Conservation (phyloP, 495 filamentous ascomycete species). For the Hypoxylon rickii region DNA sequence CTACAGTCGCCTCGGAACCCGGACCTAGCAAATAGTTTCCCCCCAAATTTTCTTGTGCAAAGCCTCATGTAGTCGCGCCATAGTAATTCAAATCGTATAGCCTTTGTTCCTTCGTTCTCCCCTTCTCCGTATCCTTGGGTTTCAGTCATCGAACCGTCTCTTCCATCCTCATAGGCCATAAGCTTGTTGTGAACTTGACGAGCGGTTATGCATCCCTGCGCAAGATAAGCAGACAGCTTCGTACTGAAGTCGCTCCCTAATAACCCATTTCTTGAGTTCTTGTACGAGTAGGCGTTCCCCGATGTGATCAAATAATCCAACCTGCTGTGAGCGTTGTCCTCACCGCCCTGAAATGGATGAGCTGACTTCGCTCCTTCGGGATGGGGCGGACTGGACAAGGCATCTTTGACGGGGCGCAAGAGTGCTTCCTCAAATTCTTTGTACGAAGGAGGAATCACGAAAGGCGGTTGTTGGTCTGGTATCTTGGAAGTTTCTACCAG, state of each 20-base stretch:
- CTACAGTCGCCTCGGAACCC: constrained; percentile 58
- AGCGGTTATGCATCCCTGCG: constrained; percentile 69
- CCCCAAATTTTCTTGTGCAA: constrained; percentile 65
- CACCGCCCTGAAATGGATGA: constrained; percentile 71
- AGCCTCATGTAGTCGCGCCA: constrained; percentile 81
- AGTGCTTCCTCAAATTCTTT: constrained; percentile 56
- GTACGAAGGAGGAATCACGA: constrained; percentile 59
- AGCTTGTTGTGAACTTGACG: constrained; percentile 67
- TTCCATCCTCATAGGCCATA: constrained; percentile 64
- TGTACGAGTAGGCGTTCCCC: constrained; percentile 62
- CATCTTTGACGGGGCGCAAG: constrained; percentile 52
- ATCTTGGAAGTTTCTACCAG: constrained; percentile 50
- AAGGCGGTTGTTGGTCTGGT: constrained; percentile 60
- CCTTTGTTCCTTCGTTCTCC: constrained; percentile 69
- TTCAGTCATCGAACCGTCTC: constrained; percentile 38
- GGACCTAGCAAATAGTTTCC: constrained; percentile 60
- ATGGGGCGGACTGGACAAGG: constrained; percentile 46
- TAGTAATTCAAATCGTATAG: constrained; percentile 69
- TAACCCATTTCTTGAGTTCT: constrained; percentile 69
- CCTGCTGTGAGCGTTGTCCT: constrained; percentile 57
- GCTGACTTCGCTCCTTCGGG: constrained; percentile 57
- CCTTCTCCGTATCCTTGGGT: constrained; percentile 63
- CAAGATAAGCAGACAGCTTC: constrained; percentile 70
- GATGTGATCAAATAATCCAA: constrained; percentile 61
- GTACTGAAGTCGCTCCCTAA: constrained; percentile 70